Evolutionary conservation across 352 stramenopile genomes (phyloP).

Genomic region (Globisporangium camurandrum): DNA sequence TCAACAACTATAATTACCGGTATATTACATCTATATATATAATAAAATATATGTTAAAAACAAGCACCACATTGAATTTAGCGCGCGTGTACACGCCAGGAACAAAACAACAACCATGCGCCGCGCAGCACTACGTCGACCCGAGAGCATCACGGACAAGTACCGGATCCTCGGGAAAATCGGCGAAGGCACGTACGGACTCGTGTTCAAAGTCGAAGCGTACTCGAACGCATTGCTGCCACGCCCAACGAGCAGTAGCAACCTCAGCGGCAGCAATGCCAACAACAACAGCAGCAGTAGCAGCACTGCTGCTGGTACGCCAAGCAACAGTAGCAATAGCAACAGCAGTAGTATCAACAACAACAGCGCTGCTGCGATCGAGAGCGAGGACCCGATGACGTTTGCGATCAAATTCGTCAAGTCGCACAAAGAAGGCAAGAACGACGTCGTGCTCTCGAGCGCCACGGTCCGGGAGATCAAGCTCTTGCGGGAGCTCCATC

Average conservation of each 20-base stretch:
- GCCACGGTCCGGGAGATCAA: constrained; percentile 90
- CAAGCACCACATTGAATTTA: too few species aligned
- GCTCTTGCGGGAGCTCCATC: constrained; percentile 95
- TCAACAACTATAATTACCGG: too few species aligned
- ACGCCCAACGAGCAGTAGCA: constrained; percentile 14
- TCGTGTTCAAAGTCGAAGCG: constrained; percentile 85
- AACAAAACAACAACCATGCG: constrained; percentile 32
- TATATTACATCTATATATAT: too few species aligned
- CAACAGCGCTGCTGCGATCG: constrained; percentile 1
- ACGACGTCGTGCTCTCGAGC: constrained; percentile 85
- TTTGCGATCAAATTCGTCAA: constrained; percentile 89
- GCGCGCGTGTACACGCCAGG: too few species aligned
- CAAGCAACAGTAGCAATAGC: too few species aligned
- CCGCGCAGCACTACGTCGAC: constrained; percentile 46
- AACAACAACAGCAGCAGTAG: too few species aligned
- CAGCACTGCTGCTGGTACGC: too few species aligned
- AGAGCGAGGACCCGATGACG: constrained; percentile 56
- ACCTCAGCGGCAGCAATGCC: neutral
- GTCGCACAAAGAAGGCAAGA: constrained; percentile 86
- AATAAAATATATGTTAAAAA: too few species aligned
- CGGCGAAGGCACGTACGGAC: constrained; percentile 84
- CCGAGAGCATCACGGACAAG: constrained; percentile 71
- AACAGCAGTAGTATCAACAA: constrained; percentile 8
- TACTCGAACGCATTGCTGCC: constrained; percentile 39
- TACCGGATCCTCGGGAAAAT: constrained; percentile 86